Percentiles rank a stretch among this genome's conserved stretches.
phyloP scores from a whole-genome alignment of 1,284 basidiomycete species.

The Microbotryum violaceum region DNA sequence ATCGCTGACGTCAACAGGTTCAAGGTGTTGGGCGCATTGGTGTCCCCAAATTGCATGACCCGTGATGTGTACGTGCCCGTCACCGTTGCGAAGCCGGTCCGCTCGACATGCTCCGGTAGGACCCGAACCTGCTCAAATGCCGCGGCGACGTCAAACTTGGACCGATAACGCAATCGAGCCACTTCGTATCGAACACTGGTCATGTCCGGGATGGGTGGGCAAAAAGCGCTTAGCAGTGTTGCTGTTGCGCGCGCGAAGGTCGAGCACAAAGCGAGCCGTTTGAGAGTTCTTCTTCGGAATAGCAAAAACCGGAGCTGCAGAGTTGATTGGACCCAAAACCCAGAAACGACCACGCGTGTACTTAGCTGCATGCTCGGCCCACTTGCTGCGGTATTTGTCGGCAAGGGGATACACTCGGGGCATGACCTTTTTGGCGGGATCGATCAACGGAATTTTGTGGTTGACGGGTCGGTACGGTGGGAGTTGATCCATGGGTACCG shows the following conservation, averaged over 20 bases:
- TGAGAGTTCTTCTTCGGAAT: conserved; percentile 9
- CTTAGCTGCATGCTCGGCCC: conserved; percentile 1
- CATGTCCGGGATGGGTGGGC: conserved; percentile 44
- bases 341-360: conserved; percentile 6
- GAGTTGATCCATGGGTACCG: not conserved
- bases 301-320: conserved; percentile 7
- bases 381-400: not conserved
- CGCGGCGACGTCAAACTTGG: conserved; percentile 39
- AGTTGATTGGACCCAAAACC: conserved; percentile 3
- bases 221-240: conserved; percentile 42
- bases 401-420: conserved; percentile 4
- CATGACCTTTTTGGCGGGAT: not conserved
- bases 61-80: conserved; percentile 35
- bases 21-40: conserved; percentile 39
- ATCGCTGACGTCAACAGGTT: conserved; percentile 41
- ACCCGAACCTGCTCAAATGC: conserved; percentile 38
- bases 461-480: conserved; percentile 7
- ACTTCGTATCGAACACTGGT: conserved; percentile 38
- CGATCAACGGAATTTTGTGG: conserved; percentile 2
- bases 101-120: conserved; percentile 28
- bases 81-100: conserved; percentile 35
- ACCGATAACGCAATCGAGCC: conserved; percentile 28
- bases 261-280: conserved; percentile 11
- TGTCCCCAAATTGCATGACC: conserved; percentile 42
- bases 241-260: conserved; percentile 36